Percentiles rank a stretch among this genome's conserved stretches.
Evolutionary conservation across 345 rosid genomes (phyloP).

Genomic region (Aquilaria malaccensis): DNA sequence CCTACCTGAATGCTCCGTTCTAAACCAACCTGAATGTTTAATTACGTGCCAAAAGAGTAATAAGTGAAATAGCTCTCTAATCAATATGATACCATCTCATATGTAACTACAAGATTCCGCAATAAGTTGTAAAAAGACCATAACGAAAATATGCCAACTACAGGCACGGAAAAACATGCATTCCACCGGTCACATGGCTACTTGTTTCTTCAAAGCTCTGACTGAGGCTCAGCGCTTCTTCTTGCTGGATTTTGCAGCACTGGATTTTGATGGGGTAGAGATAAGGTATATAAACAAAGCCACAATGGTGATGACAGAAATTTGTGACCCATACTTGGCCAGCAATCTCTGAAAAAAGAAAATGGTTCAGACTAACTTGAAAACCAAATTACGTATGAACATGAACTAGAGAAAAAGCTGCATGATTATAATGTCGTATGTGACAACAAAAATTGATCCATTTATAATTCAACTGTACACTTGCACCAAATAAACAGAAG

Average conservation of each 20-base stretch:
- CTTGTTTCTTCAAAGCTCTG: background rate
- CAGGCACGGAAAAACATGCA: too few relatives aligned
- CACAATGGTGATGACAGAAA: conserved; percentile 72
- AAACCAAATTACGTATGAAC: background rate
- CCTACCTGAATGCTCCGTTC: too few relatives aligned
- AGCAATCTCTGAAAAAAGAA: conserved; percentile 60
- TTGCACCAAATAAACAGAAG: background rate
- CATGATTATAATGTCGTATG: background rate
- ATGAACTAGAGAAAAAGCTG: background rate
- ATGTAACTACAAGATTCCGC: too few relatives aligned
- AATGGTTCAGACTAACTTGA: conserved; percentile 2
- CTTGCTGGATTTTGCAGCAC: conserved; percentile 63
- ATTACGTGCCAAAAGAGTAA: too few relatives aligned
- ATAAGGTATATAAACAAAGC: conserved; percentile 66
- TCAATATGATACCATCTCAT: too few relatives aligned
- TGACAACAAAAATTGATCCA: background rate
- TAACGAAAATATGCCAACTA: too few relatives aligned
- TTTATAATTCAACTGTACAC: background rate
- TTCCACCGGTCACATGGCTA: too few relatives aligned
- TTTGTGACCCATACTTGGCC: conserved; percentile 73
- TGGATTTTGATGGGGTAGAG: conserved; percentile 59
- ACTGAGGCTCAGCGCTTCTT: conserved; percentile 45
- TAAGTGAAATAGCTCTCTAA: too few relatives aligned
- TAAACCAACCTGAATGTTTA: too few relatives aligned
- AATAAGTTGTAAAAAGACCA: too few relatives aligned